Conservation (phyloP, 768 basidiomycete species). For the Termitomyces sp. region DNA sequence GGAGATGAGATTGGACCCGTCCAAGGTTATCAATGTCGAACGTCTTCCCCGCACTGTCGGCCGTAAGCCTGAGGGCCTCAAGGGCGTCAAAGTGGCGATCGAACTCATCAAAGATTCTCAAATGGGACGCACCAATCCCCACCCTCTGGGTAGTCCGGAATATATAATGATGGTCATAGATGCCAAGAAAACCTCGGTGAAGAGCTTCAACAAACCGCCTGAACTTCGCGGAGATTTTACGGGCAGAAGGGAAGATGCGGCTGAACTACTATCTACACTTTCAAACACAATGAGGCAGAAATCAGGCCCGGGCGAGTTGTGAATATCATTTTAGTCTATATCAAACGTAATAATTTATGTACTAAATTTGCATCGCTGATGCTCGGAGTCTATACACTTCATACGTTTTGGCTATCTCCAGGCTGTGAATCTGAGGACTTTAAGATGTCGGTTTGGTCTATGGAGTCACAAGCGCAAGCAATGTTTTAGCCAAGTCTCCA, state of each 20-base stretch:
- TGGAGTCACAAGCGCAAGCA: constrained; percentile 35
- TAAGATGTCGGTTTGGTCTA: neutral
- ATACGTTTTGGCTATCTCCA: neutral
- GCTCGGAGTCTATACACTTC: neutral
- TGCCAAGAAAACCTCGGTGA: neutral
- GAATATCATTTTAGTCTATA: neutral
- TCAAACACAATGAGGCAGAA: neutral
- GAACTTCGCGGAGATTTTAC: neutral
- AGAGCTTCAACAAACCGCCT: neutral
- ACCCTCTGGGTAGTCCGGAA: constrained; percentile 43
- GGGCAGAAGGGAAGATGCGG: neutral
- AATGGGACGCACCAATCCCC: constrained; percentile 38
- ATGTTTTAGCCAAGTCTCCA: constrained; percentile 49
- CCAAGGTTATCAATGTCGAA: constrained; percentile 17
- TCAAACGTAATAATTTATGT: neutral
- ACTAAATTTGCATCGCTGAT: too few relatives aligned
- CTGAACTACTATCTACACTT: neutral
- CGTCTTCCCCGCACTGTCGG: constrained; percentile 45
- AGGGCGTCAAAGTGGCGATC: constrained; percentile 28
- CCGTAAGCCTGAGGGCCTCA: constrained; percentile 30
- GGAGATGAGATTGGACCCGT: constrained; percentile 26
- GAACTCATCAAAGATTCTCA: constrained; percentile 21
- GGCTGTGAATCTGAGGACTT: neutral
- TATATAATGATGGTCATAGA: constrained; percentile 29
- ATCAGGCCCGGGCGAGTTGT: neutral